phyloP scores from a whole-genome alignment of 139 green algal species.

The Tetradesmus lagerheimii region DNA sequence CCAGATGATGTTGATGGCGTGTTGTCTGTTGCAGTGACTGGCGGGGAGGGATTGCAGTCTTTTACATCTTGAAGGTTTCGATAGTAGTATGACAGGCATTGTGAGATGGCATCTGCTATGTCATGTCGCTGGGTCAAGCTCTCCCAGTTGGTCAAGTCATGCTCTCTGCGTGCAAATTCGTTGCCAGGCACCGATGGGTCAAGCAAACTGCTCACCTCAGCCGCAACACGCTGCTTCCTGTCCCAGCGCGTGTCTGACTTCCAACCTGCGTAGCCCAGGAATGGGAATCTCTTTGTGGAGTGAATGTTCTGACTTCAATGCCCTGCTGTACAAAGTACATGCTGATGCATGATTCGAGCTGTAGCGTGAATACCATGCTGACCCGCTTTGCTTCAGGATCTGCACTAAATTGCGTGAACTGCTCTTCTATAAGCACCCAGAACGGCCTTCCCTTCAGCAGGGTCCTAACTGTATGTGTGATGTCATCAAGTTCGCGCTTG shows the following conservation, averaged over 20 bases:
- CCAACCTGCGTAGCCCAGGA: neutral
- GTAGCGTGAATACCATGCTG: neutral
- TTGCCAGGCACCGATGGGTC: neutral
- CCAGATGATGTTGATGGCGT: neutral
- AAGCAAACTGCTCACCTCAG: neutral
- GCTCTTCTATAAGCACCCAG: neutral
- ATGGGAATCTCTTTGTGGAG: neutral
- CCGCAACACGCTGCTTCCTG: neutral
- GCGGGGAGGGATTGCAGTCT: neutral
- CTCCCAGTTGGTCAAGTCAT: neutral
- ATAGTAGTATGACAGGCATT: neutral
- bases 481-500: neutral
- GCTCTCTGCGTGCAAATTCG: neutral
- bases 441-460: neutral
- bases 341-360: neutral
- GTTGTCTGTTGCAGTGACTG: neutral
- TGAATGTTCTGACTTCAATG: neutral
- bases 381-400: neutral
- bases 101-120: neutral
- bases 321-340: neutral
- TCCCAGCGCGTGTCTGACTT: neutral
- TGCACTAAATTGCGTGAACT: neutral
- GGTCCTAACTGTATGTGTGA: neutral
- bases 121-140: neutral
- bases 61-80: neutral